These are phyloP conservation scores for Entomortierella parvispora DNA, from an alignment of 192 early-diverging fungal genomes.

Conservation along the genomic window DNA sequence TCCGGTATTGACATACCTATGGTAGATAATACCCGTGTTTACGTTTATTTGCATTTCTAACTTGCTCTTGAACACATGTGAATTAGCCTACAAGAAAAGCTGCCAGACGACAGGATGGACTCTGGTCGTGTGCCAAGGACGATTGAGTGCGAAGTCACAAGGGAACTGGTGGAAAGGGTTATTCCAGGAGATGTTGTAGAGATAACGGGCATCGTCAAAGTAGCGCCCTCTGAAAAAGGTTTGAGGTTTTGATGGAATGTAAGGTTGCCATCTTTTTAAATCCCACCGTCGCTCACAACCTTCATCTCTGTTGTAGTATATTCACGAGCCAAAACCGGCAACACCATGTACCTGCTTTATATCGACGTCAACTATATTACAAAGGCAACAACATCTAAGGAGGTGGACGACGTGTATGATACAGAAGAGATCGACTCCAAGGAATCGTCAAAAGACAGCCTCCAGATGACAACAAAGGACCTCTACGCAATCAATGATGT, in stretches of 20 bases:
- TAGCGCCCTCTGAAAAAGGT: constrained; percentile 75
- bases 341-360: constrained; percentile 79
- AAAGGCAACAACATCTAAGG: constrained; percentile 63
- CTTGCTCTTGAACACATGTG: neutral
- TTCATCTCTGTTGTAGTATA: constrained; percentile 9
- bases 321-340: constrained; percentile 55
- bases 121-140: constrained; percentile 78
- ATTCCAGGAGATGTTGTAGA: constrained; percentile 87
- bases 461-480: constrained; percentile 78
- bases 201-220: constrained; percentile 81
- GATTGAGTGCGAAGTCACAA: constrained; percentile 79
- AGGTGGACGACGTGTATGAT: constrained; percentile 40
- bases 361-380: constrained; percentile 73
- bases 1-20: constrained; percentile 42
- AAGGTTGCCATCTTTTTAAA: neutral
- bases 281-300: neutral
- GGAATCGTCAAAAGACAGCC: constrained; percentile 58
- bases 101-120: constrained; percentile 75
- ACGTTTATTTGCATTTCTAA: neutral
- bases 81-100: constrained; percentile 81
- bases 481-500: constrained; percentile 77
- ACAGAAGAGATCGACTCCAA: constrained; percentile 33
- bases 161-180: constrained; percentile 79
- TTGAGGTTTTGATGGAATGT: constrained; percentile 6
- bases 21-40: neutral